phyloP scores from a whole-genome alignment of 495 filamentous ascomycete species.

The Echria macrotheca region DNA sequence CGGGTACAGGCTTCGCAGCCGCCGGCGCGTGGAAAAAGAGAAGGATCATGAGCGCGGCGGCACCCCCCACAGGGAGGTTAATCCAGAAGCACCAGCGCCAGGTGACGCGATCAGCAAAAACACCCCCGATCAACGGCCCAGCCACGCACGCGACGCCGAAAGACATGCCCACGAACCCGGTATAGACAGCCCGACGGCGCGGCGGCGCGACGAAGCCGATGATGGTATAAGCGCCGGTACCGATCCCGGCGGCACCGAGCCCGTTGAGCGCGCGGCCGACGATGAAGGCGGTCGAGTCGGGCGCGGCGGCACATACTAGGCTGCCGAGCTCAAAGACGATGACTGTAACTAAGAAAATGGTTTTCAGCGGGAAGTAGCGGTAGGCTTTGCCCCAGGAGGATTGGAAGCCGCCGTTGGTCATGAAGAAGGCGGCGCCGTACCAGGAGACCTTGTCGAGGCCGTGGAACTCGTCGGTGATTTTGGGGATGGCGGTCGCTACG shows the following conservation, averaged over 20 bases:
- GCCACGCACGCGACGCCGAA: conserved; percentile 27
- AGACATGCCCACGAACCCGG: conserved; percentile 35
- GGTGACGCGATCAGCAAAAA: conserved; percentile 43
- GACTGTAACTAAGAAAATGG: conserved; percentile 32
- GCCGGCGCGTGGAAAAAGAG: conserved; percentile 42
- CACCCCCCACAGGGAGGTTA: conserved; percentile 54
- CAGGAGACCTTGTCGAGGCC: conserved; percentile 41
- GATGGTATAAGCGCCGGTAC: conserved; percentile 49
- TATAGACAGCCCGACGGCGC: conserved; percentile 31
- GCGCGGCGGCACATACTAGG: conserved; percentile 41
- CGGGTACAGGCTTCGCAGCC: conserved; percentile 20
- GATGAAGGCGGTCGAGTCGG: conserved; percentile 41
- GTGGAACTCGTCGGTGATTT: conserved; percentile 28
- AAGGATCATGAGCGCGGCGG: conserved; percentile 45
- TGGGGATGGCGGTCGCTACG: conserved; percentile 47
- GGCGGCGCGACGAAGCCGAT: conserved; percentile 38
- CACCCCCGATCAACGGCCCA: conserved; percentile 52
- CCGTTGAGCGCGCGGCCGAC: conserved; percentile 45
- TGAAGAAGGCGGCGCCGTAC: conserved; percentile 45
- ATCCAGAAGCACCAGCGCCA: conserved; percentile 40
- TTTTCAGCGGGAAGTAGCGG: conserved; percentile 42
- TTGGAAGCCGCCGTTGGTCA: conserved; percentile 45
- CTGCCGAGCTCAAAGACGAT: conserved; percentile 41
- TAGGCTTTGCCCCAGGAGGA: conserved; percentile 42
- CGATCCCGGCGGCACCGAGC: conserved; percentile 40